A percentile compares a stretch with the other conserved stretches of the same genome.
These are phyloP conservation scores for Cryptosporidium parvum DNA, from an alignment of 169 alveolate species.

Conservation along the genomic window DNA sequence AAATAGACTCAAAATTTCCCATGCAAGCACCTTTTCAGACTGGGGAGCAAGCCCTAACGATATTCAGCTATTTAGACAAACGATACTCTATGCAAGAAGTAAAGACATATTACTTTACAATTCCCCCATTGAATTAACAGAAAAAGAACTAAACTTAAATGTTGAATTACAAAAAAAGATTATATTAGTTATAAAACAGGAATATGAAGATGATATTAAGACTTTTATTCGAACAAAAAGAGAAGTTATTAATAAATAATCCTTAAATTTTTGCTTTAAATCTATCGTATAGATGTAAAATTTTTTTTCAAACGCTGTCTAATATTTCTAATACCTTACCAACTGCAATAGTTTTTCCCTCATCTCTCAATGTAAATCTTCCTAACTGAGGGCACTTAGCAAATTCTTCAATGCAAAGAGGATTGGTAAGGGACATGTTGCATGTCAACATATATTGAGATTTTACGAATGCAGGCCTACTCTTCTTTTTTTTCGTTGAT, in stretches of 20 bases:
- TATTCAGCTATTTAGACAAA: slow-evolving; percentile 35
- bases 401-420: slow-evolving; percentile 93
- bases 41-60: slow-evolving; percentile 50
- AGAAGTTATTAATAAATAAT: background rate
- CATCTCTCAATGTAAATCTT: slow-evolving; percentile 96
- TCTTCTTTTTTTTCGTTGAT: slow-evolving; percentile 84
- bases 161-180: background rate
- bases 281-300: background rate
- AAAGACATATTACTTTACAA: slow-evolving; percentile 37
- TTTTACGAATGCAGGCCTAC: slow-evolving; percentile 86
- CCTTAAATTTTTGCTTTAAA: background rate
- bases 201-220: slow-evolving; percentile 62
- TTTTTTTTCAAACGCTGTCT: slow-evolving; percentile 53
- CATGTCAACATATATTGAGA: slow-evolving; percentile 83
- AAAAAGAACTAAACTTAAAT: background rate
- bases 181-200: slow-evolving; percentile 23
- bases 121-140: background rate
- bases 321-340: slow-evolving; percentile 87
- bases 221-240: slow-evolving; percentile 54
- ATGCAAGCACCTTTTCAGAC: slow-evolving; percentile 36
- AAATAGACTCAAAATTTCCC: slow-evolving; percentile 80
- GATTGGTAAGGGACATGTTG: slow-evolving; percentile 81
- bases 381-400: slow-evolving; percentile 92
- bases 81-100: slow-evolving; percentile 35
- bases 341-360: slow-evolving; percentile 92